phyloP scores from a whole-genome alignment of 2,329 filamentous ascomycete species.

The Colletotrichum orchidophilum region DNA sequence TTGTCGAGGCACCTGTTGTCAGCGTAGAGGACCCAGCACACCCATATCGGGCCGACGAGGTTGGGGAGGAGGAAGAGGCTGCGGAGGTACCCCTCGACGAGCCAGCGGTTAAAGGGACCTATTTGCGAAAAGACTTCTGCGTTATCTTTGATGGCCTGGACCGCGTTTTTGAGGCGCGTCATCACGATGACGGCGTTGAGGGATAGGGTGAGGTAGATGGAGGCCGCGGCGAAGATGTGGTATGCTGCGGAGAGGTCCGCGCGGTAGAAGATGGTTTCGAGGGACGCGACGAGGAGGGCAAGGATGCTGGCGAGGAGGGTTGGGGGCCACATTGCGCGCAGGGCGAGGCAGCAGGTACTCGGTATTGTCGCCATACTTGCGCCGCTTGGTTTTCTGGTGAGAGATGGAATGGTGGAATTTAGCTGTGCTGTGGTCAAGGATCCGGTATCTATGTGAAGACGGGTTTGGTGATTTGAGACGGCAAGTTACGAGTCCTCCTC shows the following conservation, averaged over 20 bases:
- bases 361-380: not conserved
- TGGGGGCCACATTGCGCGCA: not conserved
- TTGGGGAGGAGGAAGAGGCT: conserved; percentile 23
- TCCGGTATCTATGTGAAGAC: not conserved
- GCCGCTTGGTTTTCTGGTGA: not conserved
- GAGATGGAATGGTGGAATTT: no score
- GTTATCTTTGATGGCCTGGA: not conserved
- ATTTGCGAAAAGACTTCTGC: not conserved
- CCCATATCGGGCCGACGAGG: conserved; percentile 11
- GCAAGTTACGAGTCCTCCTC: not conserved
- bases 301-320: not conserved
- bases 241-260: conserved; percentile 10
- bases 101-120: not conserved
- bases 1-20: not conserved
- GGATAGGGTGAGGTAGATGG: conserved; percentile 4
- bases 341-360: not conserved
- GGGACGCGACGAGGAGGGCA: not conserved
- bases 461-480: not conserved
- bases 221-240: conserved; percentile 5
- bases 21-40: not conserved
- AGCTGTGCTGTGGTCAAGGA: not conserved
- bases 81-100: conserved; percentile 18
- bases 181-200: conserved; percentile 5
- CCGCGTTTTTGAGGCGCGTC: not conserved
- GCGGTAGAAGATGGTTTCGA: conserved; percentile 19